Conservation (phyloP, 2,329 filamentous ascomycete species). For the Sarocladiaceae sp. region DNA sequence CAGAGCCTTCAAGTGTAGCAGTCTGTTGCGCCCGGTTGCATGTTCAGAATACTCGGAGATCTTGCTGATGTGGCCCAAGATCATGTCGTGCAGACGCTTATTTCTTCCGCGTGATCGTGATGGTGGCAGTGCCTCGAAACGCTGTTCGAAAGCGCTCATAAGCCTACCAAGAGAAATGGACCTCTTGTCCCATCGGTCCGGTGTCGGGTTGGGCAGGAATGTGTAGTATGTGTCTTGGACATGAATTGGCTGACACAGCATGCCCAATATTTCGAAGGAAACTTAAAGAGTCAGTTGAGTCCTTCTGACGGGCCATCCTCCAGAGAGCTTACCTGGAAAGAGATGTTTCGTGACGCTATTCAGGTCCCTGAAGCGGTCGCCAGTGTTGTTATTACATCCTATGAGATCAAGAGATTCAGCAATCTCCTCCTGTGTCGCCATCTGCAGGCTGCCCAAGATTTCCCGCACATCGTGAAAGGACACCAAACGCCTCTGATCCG, state of each 20-base stretch:
- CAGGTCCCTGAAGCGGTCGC: slow-evolving; percentile 34
- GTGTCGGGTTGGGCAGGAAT: slow-evolving; percentile 51
- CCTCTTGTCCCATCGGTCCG: slow-evolving; percentile 46
- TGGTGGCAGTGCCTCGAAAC: slow-evolving; percentile 15
- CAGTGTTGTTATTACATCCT: slow-evolving; percentile 47
- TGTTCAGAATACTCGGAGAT: slow-evolving; percentile 18
- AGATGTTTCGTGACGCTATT: slow-evolving; percentile 37
- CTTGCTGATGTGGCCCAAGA: slow-evolving; percentile 19
- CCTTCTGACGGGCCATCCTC: too few species aligned
- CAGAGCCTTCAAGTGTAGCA: slow-evolving; percentile 31
- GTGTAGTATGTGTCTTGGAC: slow-evolving; percentile 44
- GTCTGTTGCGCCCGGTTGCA: slow-evolving; percentile 12
- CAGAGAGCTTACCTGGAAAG: slow-evolving; percentile 38
- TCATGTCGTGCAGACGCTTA: slow-evolving; percentile 16
- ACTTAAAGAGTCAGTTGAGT: slow-evolving; percentile 30
- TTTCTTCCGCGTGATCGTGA: slow-evolving; percentile 13
- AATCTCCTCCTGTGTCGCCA: slow-evolving; percentile 44
- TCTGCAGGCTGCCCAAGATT: slow-evolving; percentile 37
- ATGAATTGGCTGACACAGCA: slow-evolving; percentile 46
- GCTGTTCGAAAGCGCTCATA: slow-evolving; percentile 30
- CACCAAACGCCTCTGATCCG: slow-evolving; percentile 32
- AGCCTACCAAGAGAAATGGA: slow-evolving; percentile 38
- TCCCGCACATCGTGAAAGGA: slow-evolving; percentile 33
- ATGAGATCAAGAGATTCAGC: slow-evolving; percentile 45
- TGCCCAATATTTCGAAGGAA: slow-evolving; percentile 52